Percentiles rank a stretch among this genome's conserved stretches.
Conservation (phyloP, 768 basidiomycete genomes). For the Leccinum subtestaceum region DNA sequence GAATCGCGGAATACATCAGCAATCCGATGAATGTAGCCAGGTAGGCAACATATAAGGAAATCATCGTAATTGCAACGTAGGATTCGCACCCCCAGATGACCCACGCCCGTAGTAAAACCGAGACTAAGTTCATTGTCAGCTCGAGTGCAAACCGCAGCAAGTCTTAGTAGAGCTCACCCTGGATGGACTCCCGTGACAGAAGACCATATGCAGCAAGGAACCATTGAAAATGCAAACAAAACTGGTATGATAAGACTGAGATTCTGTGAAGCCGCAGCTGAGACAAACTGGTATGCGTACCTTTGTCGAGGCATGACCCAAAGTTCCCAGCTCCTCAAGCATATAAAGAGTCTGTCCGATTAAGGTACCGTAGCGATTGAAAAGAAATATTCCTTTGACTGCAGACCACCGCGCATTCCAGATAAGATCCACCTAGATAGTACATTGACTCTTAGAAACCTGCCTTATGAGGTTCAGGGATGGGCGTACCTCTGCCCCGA, state of each 20-base stretch:
- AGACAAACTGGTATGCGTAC: not conserved
- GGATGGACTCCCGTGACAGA: not conserved
- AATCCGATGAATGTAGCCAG: not conserved
- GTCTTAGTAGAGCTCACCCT: not conserved
- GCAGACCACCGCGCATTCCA: constrained; percentile 12
- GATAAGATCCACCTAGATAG: not conserved
- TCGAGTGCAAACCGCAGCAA: not conserved
- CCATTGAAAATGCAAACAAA: constrained; percentile 10
- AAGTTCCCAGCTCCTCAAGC: constrained; percentile 15
- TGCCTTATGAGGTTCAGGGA: not conserved
- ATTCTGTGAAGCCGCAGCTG: not conserved
- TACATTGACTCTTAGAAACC: not conserved
- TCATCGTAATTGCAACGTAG: not conserved
- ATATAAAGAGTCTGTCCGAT: constrained; percentile 6
- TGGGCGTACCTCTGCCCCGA: constrained; percentile 13
- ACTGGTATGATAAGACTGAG: constrained; percentile 1
- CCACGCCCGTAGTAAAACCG: constrained; percentile 19
- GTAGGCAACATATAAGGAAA: constrained; percentile 13
- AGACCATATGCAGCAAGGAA: not conserved
- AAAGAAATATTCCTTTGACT: constrained; percentile 14
- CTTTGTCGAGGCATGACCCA: constrained; percentile 9
- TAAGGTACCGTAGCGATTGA: constrained; percentile 20
- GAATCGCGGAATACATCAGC: not conserved
- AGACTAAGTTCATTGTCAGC: constrained; percentile 2
- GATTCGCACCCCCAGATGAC: constrained; percentile 15